Conservation (phyloP, 208 protist species). For the Trypanosoma mega region DNA sequence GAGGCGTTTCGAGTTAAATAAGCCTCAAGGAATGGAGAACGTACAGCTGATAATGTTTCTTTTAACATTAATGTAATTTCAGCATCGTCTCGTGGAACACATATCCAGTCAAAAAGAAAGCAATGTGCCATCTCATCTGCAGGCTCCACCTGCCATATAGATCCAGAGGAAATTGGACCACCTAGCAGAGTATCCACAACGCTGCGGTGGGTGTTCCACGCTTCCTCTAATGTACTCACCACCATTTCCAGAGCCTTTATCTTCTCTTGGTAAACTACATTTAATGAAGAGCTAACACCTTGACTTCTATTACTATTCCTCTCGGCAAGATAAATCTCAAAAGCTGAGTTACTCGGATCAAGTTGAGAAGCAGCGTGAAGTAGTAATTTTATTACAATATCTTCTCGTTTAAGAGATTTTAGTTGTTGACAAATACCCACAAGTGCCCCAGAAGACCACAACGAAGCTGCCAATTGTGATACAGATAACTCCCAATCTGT, state of each 20-base stretch:
- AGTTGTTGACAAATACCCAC: constrained; percentile 78
- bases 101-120: constrained; percentile 86
- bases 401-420: constrained; percentile 59
- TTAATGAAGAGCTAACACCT: constrained; percentile 12
- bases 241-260: constrained; percentile 52
- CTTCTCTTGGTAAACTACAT: constrained; percentile 63
- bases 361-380: constrained; percentile 83
- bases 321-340: constrained; percentile 59
- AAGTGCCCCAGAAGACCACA: constrained; percentile 80
- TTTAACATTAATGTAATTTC: constrained; percentile 51
- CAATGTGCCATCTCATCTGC: constrained; percentile 84
- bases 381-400: constrained; percentile 71
- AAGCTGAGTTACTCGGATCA: constrained; percentile 58
- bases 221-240: constrained; percentile 49
- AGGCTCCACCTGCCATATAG: constrained; percentile 86
- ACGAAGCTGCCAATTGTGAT: constrained; percentile 51
- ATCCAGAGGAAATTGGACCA: constrained; percentile 64
- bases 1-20: constrained; percentile 67
- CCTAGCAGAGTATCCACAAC: constrained; percentile 82
- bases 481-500: constrained; percentile 64
- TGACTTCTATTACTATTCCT: constrained; percentile 25
- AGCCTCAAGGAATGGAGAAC: constrained; percentile 68
- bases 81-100: constrained; percentile 57
- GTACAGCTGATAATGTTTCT: constrained; percentile 57
- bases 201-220: constrained; percentile 79